Percentiles rank a stretch among this genome's conserved stretches.
Evolutionary conservation across 2,329 filamentous ascomycete genomes (phyloP).

Genomic region (Leptographium radiaticola): DNA sequence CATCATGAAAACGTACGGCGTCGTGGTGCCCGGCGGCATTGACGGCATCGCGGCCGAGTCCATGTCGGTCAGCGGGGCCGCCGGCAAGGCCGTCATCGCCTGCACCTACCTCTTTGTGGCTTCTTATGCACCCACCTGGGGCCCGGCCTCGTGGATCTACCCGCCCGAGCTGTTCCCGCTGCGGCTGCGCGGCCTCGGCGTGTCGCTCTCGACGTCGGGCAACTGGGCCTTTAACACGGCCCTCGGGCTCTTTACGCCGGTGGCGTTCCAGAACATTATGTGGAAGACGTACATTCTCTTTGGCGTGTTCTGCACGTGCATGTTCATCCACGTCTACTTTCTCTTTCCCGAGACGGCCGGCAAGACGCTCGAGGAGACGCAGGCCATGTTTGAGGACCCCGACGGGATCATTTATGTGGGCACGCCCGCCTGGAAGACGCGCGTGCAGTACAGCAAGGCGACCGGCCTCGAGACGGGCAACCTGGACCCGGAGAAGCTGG

Average conservation of each 20-base stretch:
- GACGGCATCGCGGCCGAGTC: constrained; percentile 29
- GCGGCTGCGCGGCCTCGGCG: constrained; percentile 24
- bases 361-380: constrained; percentile 22
- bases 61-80: constrained; percentile 31
- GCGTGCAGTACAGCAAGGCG: constrained; percentile 20
- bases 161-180: constrained; percentile 33
- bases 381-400: constrained; percentile 22
- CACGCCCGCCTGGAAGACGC: constrained; percentile 29
- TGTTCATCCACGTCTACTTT: constrained; percentile 21
- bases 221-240: constrained; percentile 30
- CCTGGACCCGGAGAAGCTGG: constrained; percentile 21
- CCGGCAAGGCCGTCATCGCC: constrained; percentile 47
- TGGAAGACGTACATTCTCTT: constrained; percentile 24
- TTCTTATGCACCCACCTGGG: constrained; percentile 30
- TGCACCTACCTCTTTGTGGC: constrained; percentile 54
- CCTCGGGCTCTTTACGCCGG: constrained; percentile 24
- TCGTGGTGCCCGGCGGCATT: constrained; percentile 16
- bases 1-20: constrained; percentile 29
- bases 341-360: constrained; percentile 23
- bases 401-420: constrained; percentile 25
- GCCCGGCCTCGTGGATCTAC: constrained; percentile 30
- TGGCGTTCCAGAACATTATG: constrained; percentile 22
- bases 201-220: constrained; percentile 20
- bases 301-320: constrained; percentile 20
- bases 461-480: constrained; percentile 21